These are phyloP conservation scores for Selaginella tamariscina DNA, from an alignment of 75 land plant species.

Conservation along the genomic window DNA sequence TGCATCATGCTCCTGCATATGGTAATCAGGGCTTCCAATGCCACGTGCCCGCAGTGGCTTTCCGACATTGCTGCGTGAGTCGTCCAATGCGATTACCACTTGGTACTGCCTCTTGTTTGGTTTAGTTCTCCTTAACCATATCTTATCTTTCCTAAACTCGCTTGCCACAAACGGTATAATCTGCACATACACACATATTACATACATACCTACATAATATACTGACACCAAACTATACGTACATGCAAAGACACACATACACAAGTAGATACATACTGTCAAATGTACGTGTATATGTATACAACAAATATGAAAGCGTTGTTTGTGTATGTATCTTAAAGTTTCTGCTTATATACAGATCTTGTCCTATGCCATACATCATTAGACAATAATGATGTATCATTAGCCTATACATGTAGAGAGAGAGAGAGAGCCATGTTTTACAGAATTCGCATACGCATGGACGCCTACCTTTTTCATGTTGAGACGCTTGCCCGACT, in stretches of 20 bases:
- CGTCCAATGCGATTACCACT: slow-evolving; percentile 92
- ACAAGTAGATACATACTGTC: too few species aligned
- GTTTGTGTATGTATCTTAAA: too few species aligned
- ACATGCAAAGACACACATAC: too few species aligned
- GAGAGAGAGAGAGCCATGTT: too few species aligned
- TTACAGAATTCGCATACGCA: not conserved
- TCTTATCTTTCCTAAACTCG: slow-evolving; percentile 85
- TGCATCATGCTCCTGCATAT: slow-evolving; percentile 96
- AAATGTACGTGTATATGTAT: too few species aligned
- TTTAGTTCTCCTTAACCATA: slow-evolving; percentile 86
- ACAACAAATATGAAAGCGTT: too few species aligned
- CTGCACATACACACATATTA: slow-evolving; percentile 22
- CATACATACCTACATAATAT: not conserved
- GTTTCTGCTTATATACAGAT: too few species aligned
- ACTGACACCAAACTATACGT: not conserved
- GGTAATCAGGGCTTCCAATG: slow-evolving; percentile 81
- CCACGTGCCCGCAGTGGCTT: slow-evolving; percentile 77
- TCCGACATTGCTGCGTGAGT: slow-evolving; percentile 98
- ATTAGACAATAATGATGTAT: too few species aligned
- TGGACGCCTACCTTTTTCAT: slow-evolving; percentile 66
- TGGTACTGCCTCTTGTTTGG: slow-evolving; percentile 94
- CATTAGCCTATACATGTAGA: too few species aligned
- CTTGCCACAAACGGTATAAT: slow-evolving; percentile 97
- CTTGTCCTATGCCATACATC: too few species aligned
- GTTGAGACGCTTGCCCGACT: slow-evolving; percentile 92